phyloP scores from a whole-genome alignment of 257 asterid species.

The Fraxinus excelsior region DNA sequence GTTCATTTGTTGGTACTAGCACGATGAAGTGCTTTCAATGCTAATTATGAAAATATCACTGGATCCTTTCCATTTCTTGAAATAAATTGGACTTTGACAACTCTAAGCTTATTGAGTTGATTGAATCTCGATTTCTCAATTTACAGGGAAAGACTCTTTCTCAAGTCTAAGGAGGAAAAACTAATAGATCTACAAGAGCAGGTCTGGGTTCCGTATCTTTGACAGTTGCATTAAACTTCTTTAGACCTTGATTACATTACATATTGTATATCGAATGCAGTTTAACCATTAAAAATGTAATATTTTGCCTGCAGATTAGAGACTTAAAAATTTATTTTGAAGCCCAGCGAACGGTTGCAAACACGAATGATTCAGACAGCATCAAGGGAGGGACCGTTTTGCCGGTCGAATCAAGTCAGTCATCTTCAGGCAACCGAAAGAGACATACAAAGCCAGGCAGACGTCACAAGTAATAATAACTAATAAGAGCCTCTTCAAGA shows the following conservation, averaged over 20 bases:
- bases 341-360: constrained; percentile 56
- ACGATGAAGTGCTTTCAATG: background rate
- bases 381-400: constrained; percentile 71
- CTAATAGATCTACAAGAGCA: constrained; percentile 78
- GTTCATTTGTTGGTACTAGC: background rate
- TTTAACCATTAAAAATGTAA: background rate
- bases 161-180: constrained; percentile 56
- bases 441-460: constrained; percentile 61
- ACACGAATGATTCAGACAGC: constrained; percentile 55
- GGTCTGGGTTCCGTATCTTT: constrained; percentile 37
- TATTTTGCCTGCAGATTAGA: constrained; percentile 48
- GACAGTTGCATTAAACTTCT: constrained; percentile 6
- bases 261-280: constrained; percentile 8
- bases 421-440: constrained; percentile 52
- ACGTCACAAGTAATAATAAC: constrained; percentile 36
- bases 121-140: background rate
- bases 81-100: background rate
- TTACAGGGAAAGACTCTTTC: constrained; percentile 49
- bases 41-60: background rate
- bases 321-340: constrained; percentile 71
- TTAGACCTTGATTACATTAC: background rate
- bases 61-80: background rate
- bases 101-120: background rate
- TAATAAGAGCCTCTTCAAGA: background rate
- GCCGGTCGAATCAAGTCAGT: constrained; percentile 56